Conservation (phyloP, 345 rosid species). For the Reutealis trisperma region DNA sequence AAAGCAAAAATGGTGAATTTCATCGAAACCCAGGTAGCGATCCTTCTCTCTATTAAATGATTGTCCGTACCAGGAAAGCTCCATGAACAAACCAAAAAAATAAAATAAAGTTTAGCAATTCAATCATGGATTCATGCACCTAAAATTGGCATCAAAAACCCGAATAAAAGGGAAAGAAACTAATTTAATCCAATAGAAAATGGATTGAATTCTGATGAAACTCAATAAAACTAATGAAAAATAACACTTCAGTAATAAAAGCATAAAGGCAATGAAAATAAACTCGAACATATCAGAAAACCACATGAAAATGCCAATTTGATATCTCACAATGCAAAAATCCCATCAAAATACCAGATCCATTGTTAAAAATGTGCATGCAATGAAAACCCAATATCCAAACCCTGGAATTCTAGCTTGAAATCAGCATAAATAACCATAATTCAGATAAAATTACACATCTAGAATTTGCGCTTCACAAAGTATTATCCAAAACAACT, state of each 20-base stretch:
- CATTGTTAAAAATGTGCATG: conserved; percentile 33
- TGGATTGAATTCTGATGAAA: background rate
- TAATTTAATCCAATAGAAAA: background rate
- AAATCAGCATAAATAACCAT: background rate
- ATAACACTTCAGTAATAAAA: too few relatives aligned
- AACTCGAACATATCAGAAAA: background rate
- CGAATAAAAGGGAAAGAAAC: background rate
- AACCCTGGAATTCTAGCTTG: conserved; percentile 5
- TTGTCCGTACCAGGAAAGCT: background rate
- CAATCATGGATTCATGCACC: background rate
- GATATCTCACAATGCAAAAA: conserved; percentile 15
- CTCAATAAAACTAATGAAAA: too few relatives aligned
- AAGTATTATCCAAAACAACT: background rate
- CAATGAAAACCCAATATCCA: conserved; percentile 24
- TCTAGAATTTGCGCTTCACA: background rate
- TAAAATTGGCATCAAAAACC: background rate
- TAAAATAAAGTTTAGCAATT: background rate
- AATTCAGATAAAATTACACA: conserved; percentile 13
- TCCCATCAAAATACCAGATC: conserved; percentile 41
- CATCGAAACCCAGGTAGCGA: background rate
- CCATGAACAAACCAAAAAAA: background rate
- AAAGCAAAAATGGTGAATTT: background rate
- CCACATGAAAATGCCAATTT: conserved; percentile 4
- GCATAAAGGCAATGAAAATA: background rate
- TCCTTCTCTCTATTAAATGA: background rate